These are phyloP conservation scores for Pleurotus tuber-regium DNA, from an alignment of 768 basidiomycete genomes.

Conservation along the genomic window DNA sequence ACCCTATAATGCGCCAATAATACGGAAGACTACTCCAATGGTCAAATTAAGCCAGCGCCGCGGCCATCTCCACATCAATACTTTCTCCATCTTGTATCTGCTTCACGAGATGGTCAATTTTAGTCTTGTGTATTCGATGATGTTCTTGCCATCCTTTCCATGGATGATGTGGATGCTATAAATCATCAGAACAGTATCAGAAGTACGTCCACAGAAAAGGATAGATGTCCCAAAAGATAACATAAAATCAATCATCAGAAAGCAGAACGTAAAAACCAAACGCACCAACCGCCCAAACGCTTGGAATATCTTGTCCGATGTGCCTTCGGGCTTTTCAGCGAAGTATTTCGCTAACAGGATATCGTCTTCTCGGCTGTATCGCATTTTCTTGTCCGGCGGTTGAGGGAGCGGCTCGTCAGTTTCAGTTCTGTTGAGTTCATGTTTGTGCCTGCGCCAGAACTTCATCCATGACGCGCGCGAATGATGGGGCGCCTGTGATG, in stretches of 20 bases:
- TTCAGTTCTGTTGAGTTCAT: constrained; percentile 70
- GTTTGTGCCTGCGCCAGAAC: constrained; percentile 85
- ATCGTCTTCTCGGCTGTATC: constrained; percentile 80
- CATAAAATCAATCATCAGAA: no score
- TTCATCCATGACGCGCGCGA: constrained; percentile 95
- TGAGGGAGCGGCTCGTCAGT: constrained; percentile 68
- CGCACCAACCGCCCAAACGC: constrained; percentile 69
- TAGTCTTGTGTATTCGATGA: constrained; percentile 82
- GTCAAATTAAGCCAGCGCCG: constrained; percentile 3
- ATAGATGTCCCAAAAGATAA: no score
- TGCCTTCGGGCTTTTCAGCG: constrained; percentile 69
- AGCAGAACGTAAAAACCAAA: constrained; percentile 11
- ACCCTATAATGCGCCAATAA: no score
- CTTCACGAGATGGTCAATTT: constrained; percentile 78
- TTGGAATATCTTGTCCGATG: constrained; percentile 83
- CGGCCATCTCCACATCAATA: constrained; percentile 28
- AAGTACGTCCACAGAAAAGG: background rate
- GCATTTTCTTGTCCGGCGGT: constrained; percentile 85
- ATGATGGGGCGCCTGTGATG: constrained; percentile 75
- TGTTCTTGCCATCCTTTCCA: constrained; percentile 97
- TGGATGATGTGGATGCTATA: constrained; percentile 81
- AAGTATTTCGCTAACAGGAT: constrained; percentile 78
- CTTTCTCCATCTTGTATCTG: constrained; percentile 56
- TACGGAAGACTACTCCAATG: no score
- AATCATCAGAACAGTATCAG: background rate